These are phyloP conservation scores for Scleromitrula shiraiana DNA, from an alignment of 2,329 filamentous ascomycete species.

Conservation along the genomic window DNA sequence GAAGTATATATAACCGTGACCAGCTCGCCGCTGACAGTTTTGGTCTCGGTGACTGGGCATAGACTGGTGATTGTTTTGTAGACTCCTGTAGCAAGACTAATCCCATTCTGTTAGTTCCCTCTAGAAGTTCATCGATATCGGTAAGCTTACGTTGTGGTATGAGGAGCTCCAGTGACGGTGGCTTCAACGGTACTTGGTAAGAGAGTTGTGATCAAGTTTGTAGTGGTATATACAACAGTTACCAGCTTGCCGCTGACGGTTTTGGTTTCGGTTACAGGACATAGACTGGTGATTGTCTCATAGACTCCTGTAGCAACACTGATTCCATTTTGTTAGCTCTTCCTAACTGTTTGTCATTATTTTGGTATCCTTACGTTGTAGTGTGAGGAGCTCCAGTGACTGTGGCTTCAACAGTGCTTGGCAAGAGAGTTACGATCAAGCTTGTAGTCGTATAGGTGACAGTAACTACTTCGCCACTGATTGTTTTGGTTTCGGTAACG, in stretches of 20 bases:
- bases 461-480: conserved; percentile 35
- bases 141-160: conserved; percentile 3
- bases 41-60: conserved; percentile 40
- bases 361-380: conserved; percentile 5
- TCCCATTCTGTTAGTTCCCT: background rate
- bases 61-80: conserved; percentile 32
- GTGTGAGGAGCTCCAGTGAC: conserved; percentile 3
- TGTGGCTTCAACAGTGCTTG: conserved; percentile 1
- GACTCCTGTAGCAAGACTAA: conserved; percentile 14
- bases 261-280: conserved; percentile 28
- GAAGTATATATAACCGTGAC: conserved; percentile 26
- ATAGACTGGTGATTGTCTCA: conserved; percentile 18
- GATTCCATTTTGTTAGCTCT: background rate
- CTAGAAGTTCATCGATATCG: too few relatives aligned
- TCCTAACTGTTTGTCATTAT: background rate
- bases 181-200: background rate
- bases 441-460: conserved; percentile 20
- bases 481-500: conserved; percentile 39
- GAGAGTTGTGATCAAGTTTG: background rate
- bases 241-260: conserved; percentile 6
- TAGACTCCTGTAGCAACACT: conserved; percentile 18
- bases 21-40: conserved; percentile 36
- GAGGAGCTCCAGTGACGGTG: background rate
- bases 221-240: conserved; percentile 3
- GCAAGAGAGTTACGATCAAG: conserved; percentile 18